These are phyloP conservation scores for Komagataella phaffii DNA, from an alignment of 805 yeast species.

Conservation along the genomic window DNA sequence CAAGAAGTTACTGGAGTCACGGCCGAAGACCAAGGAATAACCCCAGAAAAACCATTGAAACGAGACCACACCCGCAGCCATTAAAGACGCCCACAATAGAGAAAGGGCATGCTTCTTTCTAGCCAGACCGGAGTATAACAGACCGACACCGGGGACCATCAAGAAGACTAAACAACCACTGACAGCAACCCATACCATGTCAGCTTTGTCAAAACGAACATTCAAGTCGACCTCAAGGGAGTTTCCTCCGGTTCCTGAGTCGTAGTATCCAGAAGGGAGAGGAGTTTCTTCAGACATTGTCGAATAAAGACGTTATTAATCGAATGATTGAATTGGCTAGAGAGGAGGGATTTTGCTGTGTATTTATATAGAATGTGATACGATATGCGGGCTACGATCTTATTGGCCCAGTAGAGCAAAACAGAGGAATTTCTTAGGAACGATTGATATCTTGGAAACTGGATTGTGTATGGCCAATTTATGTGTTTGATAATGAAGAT, in stretches of 20 bases:
- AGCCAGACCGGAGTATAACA: constrained; percentile 84
- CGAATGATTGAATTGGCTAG: not conserved
- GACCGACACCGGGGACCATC: constrained; percentile 94
- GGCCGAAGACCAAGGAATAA: constrained; percentile 70
- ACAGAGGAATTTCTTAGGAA: not conserved
- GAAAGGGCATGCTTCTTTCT: constrained; percentile 95
- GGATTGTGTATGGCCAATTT: not conserved
- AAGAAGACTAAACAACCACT: constrained; percentile 82
- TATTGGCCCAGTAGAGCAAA: not conserved
- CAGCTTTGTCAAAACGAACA: constrained; percentile 53
- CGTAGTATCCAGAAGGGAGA: constrained; percentile 30
- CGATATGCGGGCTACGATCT: not conserved
- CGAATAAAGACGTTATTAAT: not conserved
- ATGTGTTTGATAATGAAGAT: not conserved
- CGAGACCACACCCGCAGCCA: constrained; percentile 69
- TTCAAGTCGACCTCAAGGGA: constrained; percentile 63
- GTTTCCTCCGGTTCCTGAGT: constrained; percentile 69
- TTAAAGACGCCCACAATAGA: constrained; percentile 84
- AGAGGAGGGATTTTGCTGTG: not conserved
- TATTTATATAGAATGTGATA: not conserved
- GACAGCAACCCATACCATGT: constrained; percentile 77
- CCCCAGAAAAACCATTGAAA: constrained; percentile 99
- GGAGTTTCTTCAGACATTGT: constrained; percentile 7
- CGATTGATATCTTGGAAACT: not conserved
- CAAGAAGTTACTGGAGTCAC: constrained; percentile 33